Evolutionary conservation across 345 rosid species (phyloP).

Genomic region (Populus ilicifolia): DNA sequence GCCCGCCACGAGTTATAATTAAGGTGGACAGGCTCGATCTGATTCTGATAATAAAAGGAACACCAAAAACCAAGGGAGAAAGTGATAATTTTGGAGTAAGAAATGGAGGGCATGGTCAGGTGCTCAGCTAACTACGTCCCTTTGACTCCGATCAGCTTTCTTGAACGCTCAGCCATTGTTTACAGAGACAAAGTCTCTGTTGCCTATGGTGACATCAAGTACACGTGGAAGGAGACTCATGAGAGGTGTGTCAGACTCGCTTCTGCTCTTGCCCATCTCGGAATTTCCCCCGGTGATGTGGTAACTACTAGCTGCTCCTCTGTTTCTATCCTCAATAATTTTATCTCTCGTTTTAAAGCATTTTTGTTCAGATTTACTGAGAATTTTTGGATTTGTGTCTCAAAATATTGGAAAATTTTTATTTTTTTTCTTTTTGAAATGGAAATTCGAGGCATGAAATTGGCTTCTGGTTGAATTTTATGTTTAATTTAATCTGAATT

Average conservation of each 20-base stretch:
- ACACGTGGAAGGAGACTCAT: constrained; percentile 52
- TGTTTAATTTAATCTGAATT: not conserved
- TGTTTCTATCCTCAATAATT: not conserved
- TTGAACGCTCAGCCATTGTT: constrained; percentile 52
- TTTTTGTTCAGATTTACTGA: not conserved
- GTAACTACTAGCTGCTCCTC: constrained; percentile 19
- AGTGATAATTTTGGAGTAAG: not conserved
- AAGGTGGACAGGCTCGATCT: not conserved
- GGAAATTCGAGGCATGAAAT: not conserved
- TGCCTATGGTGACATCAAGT: constrained; percentile 43
- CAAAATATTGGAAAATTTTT: not conserved
- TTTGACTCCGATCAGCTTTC: constrained; percentile 55
- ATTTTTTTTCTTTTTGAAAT: not conserved
- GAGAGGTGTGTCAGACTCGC: constrained; percentile 58
- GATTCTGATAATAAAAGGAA: not conserved
- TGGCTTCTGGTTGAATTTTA: not conserved
- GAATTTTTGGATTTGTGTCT: not conserved
- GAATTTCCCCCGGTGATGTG: constrained; percentile 47
- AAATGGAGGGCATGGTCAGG: constrained; percentile 43
- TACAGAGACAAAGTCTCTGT: constrained; percentile 42
- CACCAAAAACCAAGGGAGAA: not conserved
- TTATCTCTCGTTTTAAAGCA: not conserved
- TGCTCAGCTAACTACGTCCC: constrained; percentile 55
- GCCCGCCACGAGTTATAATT: not conserved
- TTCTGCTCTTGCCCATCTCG: constrained; percentile 46